These are phyloP conservation scores for Acrodontium crateriforme DNA, from an alignment of 2,329 filamentous ascomycete genomes.

Conservation along the genomic window DNA sequence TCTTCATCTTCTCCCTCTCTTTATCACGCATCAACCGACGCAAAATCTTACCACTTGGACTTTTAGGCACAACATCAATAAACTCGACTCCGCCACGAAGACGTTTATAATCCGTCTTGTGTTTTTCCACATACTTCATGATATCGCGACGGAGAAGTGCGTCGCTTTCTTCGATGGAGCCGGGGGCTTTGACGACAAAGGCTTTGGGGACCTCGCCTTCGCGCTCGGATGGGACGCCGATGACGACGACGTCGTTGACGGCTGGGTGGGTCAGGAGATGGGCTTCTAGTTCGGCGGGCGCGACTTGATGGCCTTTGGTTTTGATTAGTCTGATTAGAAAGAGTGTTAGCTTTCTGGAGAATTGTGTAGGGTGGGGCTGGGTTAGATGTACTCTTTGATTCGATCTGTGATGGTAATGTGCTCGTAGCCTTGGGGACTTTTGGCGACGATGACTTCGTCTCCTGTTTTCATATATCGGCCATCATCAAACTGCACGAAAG, in stretches of 20 bases:
- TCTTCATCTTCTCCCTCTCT: constrained; percentile 54
- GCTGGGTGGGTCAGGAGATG: constrained; percentile 60
- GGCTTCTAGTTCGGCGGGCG: constrained; percentile 70
- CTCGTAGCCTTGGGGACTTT: constrained; percentile 53
- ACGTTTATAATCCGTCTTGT: constrained; percentile 51
- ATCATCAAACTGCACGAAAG: constrained; percentile 49
- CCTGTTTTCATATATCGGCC: constrained; percentile 63
- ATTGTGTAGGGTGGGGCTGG: background rate
- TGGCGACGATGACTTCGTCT: constrained; percentile 62
- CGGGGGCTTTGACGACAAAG: constrained; percentile 45
- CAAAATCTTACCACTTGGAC: constrained; percentile 49
- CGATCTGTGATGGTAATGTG: constrained; percentile 78
- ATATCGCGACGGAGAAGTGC: constrained; percentile 37
- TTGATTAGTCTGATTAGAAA: constrained; percentile 17
- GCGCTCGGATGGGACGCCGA: constrained; percentile 52
- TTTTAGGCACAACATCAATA: constrained; percentile 45
- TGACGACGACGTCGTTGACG: constrained; percentile 69
- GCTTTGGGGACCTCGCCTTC: constrained; percentile 52
- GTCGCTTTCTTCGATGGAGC: constrained; percentile 34
- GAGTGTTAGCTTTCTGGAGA: background rate
- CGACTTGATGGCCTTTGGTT: constrained; percentile 61
- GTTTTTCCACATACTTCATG: constrained; percentile 43
- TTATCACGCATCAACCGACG: constrained; percentile 54
- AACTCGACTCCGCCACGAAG: constrained; percentile 46
- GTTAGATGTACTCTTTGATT: constrained; percentile 43